Percentiles rank a stretch among this genome's conserved stretches.
Evolutionary conservation across 805 yeast genomes (phyloP).

Genomic region (Zygoascus tannicola): DNA sequence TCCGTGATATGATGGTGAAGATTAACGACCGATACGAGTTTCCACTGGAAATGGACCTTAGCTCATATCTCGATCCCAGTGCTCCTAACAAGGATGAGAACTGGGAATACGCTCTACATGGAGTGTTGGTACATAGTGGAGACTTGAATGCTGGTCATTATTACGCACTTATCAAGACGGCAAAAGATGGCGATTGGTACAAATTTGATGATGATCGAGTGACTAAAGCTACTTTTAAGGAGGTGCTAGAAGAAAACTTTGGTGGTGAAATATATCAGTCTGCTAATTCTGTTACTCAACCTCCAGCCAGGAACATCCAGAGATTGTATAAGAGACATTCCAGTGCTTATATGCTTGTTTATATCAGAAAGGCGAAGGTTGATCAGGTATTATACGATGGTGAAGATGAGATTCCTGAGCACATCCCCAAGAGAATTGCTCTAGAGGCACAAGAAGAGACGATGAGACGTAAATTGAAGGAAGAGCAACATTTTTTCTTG

Average conservation of each 20-base stretch:
- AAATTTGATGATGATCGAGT: slow-evolving; percentile 95
- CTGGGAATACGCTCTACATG: slow-evolving; percentile 78
- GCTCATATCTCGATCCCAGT: slow-evolving; percentile 60
- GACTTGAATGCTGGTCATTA: slow-evolving; percentile 95
- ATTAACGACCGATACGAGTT: slow-evolving; percentile 88
- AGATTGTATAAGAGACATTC: slow-evolving; percentile 65
- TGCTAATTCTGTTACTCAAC: neutral
- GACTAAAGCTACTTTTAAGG: slow-evolving; percentile 71
- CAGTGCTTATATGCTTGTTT: slow-evolving; percentile 95
- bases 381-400: slow-evolving; percentile 51
- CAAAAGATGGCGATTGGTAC: slow-evolving; percentile 62
- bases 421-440: slow-evolving; percentile 57
- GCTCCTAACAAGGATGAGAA: slow-evolving; percentile 38
- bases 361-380: slow-evolving; percentile 57
- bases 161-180: slow-evolving; percentile 86
- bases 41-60: slow-evolving; percentile 71
- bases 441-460: slow-evolving; percentile 53
- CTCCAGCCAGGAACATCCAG: slow-evolving; percentile 27
- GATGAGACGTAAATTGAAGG: slow-evolving; percentile 45
- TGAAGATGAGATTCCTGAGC: slow-evolving; percentile 53
- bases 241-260: slow-evolving; percentile 86
- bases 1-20: slow-evolving; percentile 78
- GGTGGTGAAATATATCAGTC: slow-evolving; percentile 53
- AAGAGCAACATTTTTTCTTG: slow-evolving; percentile 60
- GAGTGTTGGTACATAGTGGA: slow-evolving; percentile 93